Base-by-base conservation (phyloP, 768 basidiomycete genomes). In the Astraeus odoratus region DNA sequence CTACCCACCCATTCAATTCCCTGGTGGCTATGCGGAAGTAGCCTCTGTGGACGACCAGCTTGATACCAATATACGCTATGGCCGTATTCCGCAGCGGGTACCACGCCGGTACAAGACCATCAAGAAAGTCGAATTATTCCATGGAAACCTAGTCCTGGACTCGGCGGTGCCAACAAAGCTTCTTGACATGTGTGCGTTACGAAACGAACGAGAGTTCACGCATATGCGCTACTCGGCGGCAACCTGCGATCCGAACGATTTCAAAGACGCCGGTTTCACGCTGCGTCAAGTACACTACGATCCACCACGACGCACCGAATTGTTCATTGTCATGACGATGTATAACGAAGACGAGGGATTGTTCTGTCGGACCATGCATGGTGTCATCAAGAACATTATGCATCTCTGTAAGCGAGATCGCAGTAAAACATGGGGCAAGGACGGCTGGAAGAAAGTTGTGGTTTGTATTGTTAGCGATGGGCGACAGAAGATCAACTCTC, bases 261-360 rank as follows among this genome's bases (percentile, higher is more conserved):
- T 97, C 64, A 75, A 82, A 56, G 70, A 80, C 22, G 65, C 77
- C 9, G 81, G 86, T 1, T 98, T 95, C 67, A 88, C 90, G 0
- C 73, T 97, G 6, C 80, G 95, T 2, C 94, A 95, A 61, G 75
- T 80, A n/a, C 79, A 89, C 55, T 94, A 95, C 63, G 88, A 94
- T 55, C 92, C 92, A 0, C 86, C 89, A 0, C 73, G 94, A 16
- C 74, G 86, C 26, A 96, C 94, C 26, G 95, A 98, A 64, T 70
- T 97, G 13, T 95, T 96, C 67, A 94, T 97, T 54, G 94, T 96
- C 34, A 86, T 97, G 79, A 97, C 94, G 12, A 96, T 97, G 93
- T 96, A 95, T 63, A 95, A 96, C 57, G 92, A 92, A 57, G 81
- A 89, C 55, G 92, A 95, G 61, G 78, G 83, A 56, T 72, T 98